Evolutionary conservation across 2,329 filamentous ascomycete species (phyloP).

Genomic region (Paecilomyces formosus): DNA sequence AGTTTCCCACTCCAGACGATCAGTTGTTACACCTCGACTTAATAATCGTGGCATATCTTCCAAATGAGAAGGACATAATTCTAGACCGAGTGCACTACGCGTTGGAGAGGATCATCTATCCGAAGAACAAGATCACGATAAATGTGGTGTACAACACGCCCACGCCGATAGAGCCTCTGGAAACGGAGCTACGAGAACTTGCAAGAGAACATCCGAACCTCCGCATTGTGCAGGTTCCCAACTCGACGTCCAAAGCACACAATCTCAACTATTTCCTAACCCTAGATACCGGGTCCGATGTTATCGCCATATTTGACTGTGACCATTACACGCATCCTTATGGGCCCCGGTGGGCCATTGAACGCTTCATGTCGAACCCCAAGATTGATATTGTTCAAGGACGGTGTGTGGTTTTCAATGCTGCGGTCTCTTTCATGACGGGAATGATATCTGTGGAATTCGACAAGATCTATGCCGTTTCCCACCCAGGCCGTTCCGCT

Average conservation of each 20-base stretch:
- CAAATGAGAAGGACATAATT: conserved; percentile 45
- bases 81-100: conserved; percentile 40
- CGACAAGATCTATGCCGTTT: conserved; percentile 47
- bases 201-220: conserved; percentile 32
- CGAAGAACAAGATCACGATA: conserved; percentile 37
- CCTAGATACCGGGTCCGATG: conserved; percentile 36
- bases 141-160: conserved; percentile 45
- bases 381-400: conserved; percentile 44
- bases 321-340: conserved; percentile 46
- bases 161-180: conserved; percentile 38
- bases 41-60: conserved; percentile 43
- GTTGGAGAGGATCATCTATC: conserved; percentile 40
- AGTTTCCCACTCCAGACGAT: conserved; percentile 33
- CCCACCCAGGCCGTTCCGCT: conserved; percentile 40
- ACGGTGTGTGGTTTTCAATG: conserved; percentile 43
- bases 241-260: conserved; percentile 44
- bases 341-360: conserved; percentile 41
- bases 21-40: conserved; percentile 39
- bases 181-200: conserved; percentile 34
- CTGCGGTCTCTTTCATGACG: conserved; percentile 35
- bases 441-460: conserved; percentile 45
- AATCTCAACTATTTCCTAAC: conserved; percentile 44
- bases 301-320: conserved; percentile 44
- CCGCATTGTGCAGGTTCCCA: conserved; percentile 40
- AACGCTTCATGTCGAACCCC: conserved; percentile 36